These are phyloP conservation scores for Aspergillus nanangensis DNA, from an alignment of 495 filamentous ascomycete species.

Conservation along the genomic window DNA sequence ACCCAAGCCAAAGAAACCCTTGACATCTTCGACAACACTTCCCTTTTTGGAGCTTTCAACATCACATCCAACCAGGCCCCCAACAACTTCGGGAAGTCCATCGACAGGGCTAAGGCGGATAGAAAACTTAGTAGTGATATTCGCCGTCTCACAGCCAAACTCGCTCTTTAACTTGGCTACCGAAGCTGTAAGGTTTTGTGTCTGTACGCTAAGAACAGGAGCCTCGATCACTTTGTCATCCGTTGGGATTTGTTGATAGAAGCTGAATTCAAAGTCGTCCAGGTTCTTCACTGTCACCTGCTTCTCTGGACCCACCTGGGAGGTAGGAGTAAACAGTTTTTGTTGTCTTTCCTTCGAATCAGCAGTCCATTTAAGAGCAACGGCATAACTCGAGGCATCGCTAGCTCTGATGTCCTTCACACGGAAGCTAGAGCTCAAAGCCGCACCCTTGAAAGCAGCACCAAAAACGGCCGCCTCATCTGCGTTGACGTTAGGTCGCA, in stretches of 20 bases:
- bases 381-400: slow-evolving; percentile 68
- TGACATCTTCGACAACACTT: slow-evolving; percentile 87
- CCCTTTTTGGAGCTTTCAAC: slow-evolving; percentile 70
- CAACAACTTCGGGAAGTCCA: slow-evolving; percentile 77
- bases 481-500: slow-evolving; percentile 91
- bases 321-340: slow-evolving; percentile 76
- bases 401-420: slow-evolving; percentile 90
- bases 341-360: slow-evolving; percentile 61
- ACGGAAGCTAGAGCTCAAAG: slow-evolving; percentile 86
- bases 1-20: slow-evolving; percentile 91
- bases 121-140: slow-evolving; percentile 75
- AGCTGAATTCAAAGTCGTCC: slow-evolving; percentile 76
- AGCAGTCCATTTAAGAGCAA: slow-evolving; percentile 62
- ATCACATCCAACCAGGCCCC: slow-evolving; percentile 79
- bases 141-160: slow-evolving; percentile 68
- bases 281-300: slow-evolving; percentile 82
- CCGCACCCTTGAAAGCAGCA: slow-evolving; percentile 90
- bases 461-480: slow-evolving; percentile 97
- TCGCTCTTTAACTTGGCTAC: slow-evolving; percentile 69
- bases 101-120: slow-evolving; percentile 67
- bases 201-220: slow-evolving; percentile 54
- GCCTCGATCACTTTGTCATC: slow-evolving; percentile 40
- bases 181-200: slow-evolving; percentile 79
- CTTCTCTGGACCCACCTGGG: slow-evolving; percentile 74
- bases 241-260: slow-evolving; percentile 65